Conservation (phyloP, 352 stramenopile genomes). For the Phytophthora aleatoria region DNA sequence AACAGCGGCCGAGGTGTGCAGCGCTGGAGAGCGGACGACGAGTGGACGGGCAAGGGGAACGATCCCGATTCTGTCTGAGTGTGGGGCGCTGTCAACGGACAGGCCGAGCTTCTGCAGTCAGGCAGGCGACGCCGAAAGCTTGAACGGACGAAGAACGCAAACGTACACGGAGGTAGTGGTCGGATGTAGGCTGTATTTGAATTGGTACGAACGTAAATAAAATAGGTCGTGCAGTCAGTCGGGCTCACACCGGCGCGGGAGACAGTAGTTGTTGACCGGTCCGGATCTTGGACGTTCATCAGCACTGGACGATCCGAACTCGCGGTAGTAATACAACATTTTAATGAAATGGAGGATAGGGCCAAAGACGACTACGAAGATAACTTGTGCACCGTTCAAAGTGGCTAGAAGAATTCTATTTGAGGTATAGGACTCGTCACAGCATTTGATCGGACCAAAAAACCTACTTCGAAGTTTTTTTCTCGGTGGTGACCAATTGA, state of each 20-base stretch:
- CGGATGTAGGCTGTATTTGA: not conserved
- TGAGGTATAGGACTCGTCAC: no score
- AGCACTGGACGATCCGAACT: not conserved
- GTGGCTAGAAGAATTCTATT: no score
- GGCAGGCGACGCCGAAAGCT: not conserved
- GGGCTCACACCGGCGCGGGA: constrained; percentile 1
- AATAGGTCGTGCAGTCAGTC: not conserved
- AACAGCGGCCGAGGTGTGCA: not conserved
- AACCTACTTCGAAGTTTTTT: no score
- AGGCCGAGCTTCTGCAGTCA: not conserved
- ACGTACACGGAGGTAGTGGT: not conserved
- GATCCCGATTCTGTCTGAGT: not conserved
- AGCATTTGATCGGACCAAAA: no score
- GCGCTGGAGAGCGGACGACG: not conserved
- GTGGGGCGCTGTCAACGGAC: not conserved
- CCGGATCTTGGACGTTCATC: not conserved
- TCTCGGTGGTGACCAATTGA: no score
- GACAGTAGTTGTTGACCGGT: not conserved
- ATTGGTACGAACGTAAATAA: not conserved
- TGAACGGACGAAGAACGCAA: not conserved
- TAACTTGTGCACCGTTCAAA: no score
- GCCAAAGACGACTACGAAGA: no score
- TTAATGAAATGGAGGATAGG: no score
- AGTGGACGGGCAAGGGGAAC: not conserved
- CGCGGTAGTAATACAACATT: no score